Conservation (phyloP, 495 filamentous ascomycete genomes). For the Penicilliopsis zonata region DNA sequence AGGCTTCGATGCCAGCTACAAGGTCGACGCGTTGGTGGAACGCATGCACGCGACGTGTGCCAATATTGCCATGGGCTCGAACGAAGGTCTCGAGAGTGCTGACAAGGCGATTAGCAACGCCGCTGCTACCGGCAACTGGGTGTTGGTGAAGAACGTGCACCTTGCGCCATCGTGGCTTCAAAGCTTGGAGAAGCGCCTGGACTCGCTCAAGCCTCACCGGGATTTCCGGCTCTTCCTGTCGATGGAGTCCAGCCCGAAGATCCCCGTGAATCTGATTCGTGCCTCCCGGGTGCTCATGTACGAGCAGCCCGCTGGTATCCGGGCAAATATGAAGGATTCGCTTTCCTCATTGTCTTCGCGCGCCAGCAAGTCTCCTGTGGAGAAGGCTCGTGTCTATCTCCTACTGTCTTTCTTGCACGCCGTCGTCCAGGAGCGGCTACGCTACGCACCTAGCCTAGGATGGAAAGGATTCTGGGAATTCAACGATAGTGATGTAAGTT, state of each 20-base stretch:
- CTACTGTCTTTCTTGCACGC: conserved; percentile 91
- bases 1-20: conserved; percentile 97
- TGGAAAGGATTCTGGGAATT: conserved; percentile 99
- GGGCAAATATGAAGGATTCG: conserved; percentile 98
- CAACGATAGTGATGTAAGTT: conserved; percentile 93
- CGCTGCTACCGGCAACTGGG: conserved; percentile 87
- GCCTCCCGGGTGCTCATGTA: conserved; percentile 94
- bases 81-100: conserved; percentile 79
- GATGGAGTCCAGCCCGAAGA: conserved; percentile 95
- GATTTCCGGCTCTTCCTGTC: conserved; percentile 95
- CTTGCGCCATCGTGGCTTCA: conserved; percentile 92
- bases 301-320: conserved; percentile 91
- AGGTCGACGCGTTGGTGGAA: conserved; percentile 90
- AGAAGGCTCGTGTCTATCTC: conserved; percentile 83
- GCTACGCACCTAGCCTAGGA: conserved; percentile 87
- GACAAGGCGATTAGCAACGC: conserved; percentile 94
- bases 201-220: conserved; percentile 84
- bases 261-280: conserved; percentile 89
- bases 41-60: conserved; percentile 69
- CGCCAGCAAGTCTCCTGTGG: conserved; percentile 71
- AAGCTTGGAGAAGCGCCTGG: conserved; percentile 90
- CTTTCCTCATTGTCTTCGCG: conserved; percentile 70
- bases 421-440: conserved; percentile 87
- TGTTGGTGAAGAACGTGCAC: conserved; percentile 98
- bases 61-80: conserved; percentile 98